Evolutionary conservation across 225 moss, liverwort and hornwort species (phyloP).

Genomic region (Antitrichia curtipendula): DNA sequence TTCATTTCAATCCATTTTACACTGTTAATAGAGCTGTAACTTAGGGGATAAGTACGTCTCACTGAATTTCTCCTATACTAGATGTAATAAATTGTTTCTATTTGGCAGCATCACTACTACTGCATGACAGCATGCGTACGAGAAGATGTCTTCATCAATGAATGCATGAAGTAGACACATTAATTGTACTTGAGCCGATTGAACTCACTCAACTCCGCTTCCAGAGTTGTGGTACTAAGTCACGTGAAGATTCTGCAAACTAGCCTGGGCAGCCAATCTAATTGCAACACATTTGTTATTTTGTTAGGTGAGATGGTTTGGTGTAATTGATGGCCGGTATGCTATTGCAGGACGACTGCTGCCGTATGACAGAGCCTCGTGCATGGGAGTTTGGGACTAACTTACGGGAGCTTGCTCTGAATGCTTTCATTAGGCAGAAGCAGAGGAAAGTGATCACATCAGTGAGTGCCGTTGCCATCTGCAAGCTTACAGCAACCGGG

Average conservation of each 20-base stretch:
- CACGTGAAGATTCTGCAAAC: neutral
- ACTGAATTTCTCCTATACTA: neutral
- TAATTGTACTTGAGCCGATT: neutral
- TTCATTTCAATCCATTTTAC: neutral
- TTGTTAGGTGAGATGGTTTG: neutral
- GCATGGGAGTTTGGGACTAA: neutral
- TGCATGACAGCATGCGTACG: neutral
- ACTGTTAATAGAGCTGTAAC: neutral
- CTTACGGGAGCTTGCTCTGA: neutral
- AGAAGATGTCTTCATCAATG: neutral
- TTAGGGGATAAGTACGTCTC: neutral
- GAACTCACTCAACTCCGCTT: neutral
- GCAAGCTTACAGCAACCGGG: neutral
- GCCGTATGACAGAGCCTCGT: neutral
- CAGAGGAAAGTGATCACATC: neutral
- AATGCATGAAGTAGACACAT: neutral
- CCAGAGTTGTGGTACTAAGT: neutral
- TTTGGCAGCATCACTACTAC: neutral
- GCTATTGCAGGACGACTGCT: neutral
- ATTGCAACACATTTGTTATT: neutral
- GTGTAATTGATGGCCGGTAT: neutral
- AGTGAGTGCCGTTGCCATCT: neutral
- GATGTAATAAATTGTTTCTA: neutral
- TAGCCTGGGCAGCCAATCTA: neutral
- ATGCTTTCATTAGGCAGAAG: neutral